Base-by-base conservation (phyloP, 805 yeast genomes). In the Suhomyces pyralidae region DNA sequence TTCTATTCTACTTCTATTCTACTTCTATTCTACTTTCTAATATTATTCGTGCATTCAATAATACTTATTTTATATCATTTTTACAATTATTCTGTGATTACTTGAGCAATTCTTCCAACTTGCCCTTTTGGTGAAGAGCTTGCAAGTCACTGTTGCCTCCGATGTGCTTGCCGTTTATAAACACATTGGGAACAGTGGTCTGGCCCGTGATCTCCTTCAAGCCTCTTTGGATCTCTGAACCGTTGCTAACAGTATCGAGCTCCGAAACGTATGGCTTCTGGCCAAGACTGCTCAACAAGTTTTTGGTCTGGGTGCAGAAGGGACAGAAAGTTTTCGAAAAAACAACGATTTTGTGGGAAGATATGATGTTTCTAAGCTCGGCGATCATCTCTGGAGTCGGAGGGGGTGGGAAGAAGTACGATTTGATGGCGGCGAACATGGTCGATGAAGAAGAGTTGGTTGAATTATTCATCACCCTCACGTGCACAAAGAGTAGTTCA, bases 261-360 rank as follows among this genome's bases (percentile, higher is more conserved):
- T 71, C 74, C 45, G 66, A 46, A 40, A 69, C 55, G 51, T 66
- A 62, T 30, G 58, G 62, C 28, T 67, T 61, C 51, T 60, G 52
- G 24, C 54, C 51, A 20, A 61, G 52, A 2, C 38, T 24, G n/a
- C 47, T 45, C 24, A 67, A 52, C 20, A 62, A 49, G 43, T 65
- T 66, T 74, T 77, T 83, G 77, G 73, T 51, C 71, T 69, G 53
- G 55, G 50, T 24, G 73, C 76, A 62, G 59, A 73, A 72, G 36
- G 82, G 81, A 58, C 82, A 74, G 58, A 76, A 76, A 47, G 69
- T 40, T 58, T 71, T 71, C 48, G 74, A 69, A 45, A 56, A 66
- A 5, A 66, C 63, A 17, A 63, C 61, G 2, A 66, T 56, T 46
- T 57, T 58, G 40, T 59, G 51, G 6, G 56, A 34, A 8, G 30